These are phyloP conservation scores for Synchytrium microbalum DNA, from an alignment of 371 early-diverging fungal species.

Conservation along the genomic window DNA sequence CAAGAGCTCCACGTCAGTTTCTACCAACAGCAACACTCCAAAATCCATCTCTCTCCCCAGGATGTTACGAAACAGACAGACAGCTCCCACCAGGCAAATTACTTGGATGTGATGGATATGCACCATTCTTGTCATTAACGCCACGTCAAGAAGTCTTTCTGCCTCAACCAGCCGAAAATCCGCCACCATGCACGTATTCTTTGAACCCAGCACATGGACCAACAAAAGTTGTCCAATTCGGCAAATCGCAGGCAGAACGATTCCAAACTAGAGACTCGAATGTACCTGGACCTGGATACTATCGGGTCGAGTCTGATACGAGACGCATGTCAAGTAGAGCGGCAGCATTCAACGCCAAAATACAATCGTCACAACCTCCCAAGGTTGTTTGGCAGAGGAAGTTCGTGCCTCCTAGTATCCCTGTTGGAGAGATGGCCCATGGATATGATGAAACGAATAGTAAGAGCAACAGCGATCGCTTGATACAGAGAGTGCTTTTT, in stretches of 20 bases:
- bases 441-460: conserved; percentile 39
- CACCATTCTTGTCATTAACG: conserved; percentile 39
- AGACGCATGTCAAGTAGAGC: neutral
- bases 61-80: neutral
- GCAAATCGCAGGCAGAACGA: conserved; percentile 27
- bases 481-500: neutral
- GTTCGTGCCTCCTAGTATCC: conserved; percentile 40
- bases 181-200: conserved; percentile 34
- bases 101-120: conserved; percentile 19
- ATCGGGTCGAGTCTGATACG: conserved; percentile 8
- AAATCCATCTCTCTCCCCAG: neutral
- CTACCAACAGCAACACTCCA: neutral
- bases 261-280: conserved; percentile 19
- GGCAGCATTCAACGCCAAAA: conserved; percentile 4
- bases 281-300: conserved; percentile 35
- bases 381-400: conserved; percentile 37
- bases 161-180: conserved; percentile 24
- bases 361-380: neutral
- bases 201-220: conserved; percentile 20
- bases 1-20: neutral
- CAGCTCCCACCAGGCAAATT: neutral
- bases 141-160: conserved; percentile 23
- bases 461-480: neutral
- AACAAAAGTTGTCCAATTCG: conserved; percentile 32
- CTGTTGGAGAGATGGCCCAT: conserved; percentile 27